Conservation (phyloP, 108 stramenopile genomes). For the Fistulifera pelliculosa region DNA sequence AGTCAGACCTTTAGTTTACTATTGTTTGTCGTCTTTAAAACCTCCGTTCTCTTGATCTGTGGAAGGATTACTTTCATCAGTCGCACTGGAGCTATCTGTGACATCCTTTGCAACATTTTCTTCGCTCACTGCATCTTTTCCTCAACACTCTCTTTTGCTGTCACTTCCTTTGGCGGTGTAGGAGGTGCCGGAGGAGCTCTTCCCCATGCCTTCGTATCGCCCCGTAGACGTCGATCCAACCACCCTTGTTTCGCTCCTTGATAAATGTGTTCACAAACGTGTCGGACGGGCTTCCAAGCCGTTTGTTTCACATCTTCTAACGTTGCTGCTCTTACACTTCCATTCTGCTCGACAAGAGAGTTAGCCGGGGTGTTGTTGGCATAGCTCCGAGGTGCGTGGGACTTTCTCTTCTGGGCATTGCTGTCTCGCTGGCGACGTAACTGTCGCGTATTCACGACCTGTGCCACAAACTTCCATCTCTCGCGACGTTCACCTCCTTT, state of each 20-base stretch:
- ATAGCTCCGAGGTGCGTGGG: slow-evolving; percentile 13
- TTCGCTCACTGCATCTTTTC: slow-evolving; percentile 8
- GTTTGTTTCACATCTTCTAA: slow-evolving; percentile 58
- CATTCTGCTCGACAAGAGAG: slow-evolving; percentile 66
- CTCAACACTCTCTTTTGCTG: slow-evolving; percentile 13
- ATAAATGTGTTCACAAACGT: slow-evolving; percentile 58
- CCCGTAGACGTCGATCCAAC: slow-evolving; percentile 48
- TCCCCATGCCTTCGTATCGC: slow-evolving; percentile 64
- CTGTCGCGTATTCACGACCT: slow-evolving; percentile 64
- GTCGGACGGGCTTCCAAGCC: slow-evolving; percentile 66
- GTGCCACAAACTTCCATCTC: slow-evolving; percentile 76
- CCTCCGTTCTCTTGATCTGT: slow-evolving; percentile 8
- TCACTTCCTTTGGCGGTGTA: neutral
- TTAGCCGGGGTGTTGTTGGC: slow-evolving; percentile 37
- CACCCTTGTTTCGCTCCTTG: slow-evolving; percentile 65
- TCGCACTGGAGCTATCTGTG: neutral
- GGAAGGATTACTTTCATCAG: neutral
- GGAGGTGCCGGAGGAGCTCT: slow-evolving; percentile 17
- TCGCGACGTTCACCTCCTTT: slow-evolving; percentile 37
- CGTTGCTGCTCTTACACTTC: slow-evolving; percentile 54
- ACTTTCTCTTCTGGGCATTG: slow-evolving; percentile 1
- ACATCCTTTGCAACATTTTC: slow-evolving; percentile 7
- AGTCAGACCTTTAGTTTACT: slow-evolving; percentile 1
- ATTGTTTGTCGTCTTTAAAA: slow-evolving; percentile 3
- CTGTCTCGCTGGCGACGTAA: slow-evolving; percentile 28